These are phyloP conservation scores for Plasmopara viticola DNA, from an alignment of 352 stramenopile species.

Conservation along the genomic window DNA sequence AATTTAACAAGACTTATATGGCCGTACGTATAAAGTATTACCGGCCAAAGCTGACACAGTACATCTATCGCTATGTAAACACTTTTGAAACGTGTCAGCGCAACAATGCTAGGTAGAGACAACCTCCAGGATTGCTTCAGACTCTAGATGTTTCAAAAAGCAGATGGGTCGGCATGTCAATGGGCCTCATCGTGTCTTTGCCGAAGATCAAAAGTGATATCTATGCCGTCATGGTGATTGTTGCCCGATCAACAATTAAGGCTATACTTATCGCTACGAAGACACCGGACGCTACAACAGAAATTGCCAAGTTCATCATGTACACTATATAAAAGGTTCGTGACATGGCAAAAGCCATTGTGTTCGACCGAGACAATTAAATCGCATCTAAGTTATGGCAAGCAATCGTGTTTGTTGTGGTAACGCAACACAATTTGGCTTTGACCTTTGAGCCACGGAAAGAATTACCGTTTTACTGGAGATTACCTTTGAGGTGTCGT, in stretches of 20 bases:
- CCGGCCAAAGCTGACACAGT: background rate
- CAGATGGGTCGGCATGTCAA: conserved; percentile 1
- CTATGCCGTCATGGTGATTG: conserved; percentile 2
- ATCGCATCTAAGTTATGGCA: background rate
- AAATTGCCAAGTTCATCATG: background rate
- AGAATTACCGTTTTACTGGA: background rate
- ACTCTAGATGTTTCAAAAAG: conserved; percentile 5
- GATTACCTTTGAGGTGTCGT: background rate
- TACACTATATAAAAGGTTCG: background rate
- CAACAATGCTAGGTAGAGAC: background rate
- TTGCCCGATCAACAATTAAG: background rate
- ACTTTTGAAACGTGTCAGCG: conserved; percentile 11
- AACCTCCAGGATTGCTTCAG: conserved; percentile 2
- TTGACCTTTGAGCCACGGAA: background rate
- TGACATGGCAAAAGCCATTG: background rate
- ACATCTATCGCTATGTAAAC: no score
- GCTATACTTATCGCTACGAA: background rate
- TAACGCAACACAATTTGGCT: background rate
- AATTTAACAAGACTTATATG: background rate
- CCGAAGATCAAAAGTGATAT: background rate
- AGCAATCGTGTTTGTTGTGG: background rate
- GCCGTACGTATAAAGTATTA: background rate
- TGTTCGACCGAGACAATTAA: background rate
- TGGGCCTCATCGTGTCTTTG: background rate
- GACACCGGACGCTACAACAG: background rate